Percentiles rank a stretch among this genome's conserved stretches.
These are phyloP conservation scores for Fusarium staphyleae DNA, from an alignment of 2,329 filamentous ascomycete genomes.

Conservation along the genomic window DNA sequence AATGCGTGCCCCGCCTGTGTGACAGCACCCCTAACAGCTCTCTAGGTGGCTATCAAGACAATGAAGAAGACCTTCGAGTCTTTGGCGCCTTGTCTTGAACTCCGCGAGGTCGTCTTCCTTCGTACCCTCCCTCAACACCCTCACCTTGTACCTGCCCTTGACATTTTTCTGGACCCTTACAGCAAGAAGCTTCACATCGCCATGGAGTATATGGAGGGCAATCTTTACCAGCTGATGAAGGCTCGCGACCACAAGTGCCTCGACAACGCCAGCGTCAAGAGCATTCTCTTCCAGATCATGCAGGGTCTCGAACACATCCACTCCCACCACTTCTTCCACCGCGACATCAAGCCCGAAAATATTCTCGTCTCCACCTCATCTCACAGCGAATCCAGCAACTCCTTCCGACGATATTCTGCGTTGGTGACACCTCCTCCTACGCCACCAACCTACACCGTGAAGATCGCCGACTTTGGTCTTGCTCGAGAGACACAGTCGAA, in stretches of 20 bases:
- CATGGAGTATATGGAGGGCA: constrained; percentile 99
- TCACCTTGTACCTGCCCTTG: constrained; percentile 94
- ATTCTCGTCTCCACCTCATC: constrained; percentile 94
- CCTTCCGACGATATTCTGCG: constrained; percentile 91
- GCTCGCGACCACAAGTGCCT: constrained; percentile 93
- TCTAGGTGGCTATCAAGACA: constrained; percentile 95
- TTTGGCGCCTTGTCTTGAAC: constrained; percentile 85
- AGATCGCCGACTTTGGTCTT: constrained; percentile 97
- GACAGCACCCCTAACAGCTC: constrained; percentile 27
- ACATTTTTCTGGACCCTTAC: constrained; percentile 97
- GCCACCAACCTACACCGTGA: constrained; percentile 92
- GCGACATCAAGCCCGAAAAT: constrained; percentile 99
- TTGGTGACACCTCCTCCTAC: constrained; percentile 95
- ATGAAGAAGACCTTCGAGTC: constrained; percentile 99
- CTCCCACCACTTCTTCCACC: constrained; percentile 96
- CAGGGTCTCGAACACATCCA: constrained; percentile 97
- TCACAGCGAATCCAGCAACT: constrained; percentile 79
- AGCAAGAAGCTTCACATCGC: constrained; percentile 96
- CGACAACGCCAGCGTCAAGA: constrained; percentile 92
- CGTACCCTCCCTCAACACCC: constrained; percentile 85
- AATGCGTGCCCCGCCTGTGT: constrained; percentile 15
- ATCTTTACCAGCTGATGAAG: constrained; percentile 99
- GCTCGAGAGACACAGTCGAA: constrained; percentile 98
- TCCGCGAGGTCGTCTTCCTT: constrained; percentile 96
- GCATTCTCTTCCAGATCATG: constrained; percentile 96